Conservation (phyloP, 225 moss, liverwort and hornwort genomes). For the Sphagnum tenellum region DNA sequence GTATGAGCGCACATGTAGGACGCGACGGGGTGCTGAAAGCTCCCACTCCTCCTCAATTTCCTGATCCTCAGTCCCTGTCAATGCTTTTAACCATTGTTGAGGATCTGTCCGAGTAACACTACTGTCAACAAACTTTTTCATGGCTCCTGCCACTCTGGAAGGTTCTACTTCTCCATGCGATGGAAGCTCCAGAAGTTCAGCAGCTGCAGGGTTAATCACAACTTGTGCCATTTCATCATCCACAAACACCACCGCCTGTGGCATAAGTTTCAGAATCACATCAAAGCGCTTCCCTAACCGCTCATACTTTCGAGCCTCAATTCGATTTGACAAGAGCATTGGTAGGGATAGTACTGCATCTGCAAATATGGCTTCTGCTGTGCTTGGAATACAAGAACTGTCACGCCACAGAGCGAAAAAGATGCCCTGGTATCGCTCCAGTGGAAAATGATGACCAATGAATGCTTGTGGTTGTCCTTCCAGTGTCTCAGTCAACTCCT, state of each 20-base stretch:
- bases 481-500: constrained; percentile 44
- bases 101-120: constrained; percentile 77
- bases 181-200: constrained; percentile 57
- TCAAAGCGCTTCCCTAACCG: constrained; percentile 73
- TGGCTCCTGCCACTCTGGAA: constrained; percentile 59
- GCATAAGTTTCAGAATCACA: constrained; percentile 83
- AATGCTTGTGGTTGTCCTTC: constrained; percentile 55
- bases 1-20: constrained; percentile 82
- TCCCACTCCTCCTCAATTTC: constrained; percentile 92
- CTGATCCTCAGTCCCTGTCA: constrained; percentile 47
- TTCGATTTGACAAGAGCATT: constrained; percentile 57
- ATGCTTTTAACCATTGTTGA: constrained; percentile 45
- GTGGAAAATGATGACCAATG: constrained; percentile 42
- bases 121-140: constrained; percentile 64
- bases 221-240: constrained; percentile 78
- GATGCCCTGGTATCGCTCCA: constrained; percentile 57
- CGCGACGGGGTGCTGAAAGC: constrained; percentile 56
- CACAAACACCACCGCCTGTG: constrained; percentile 90
- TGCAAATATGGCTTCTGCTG: constrained; percentile 51
- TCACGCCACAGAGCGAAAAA: constrained; percentile 67
- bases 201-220: constrained; percentile 73
- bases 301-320: constrained; percentile 73
- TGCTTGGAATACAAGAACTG: constrained; percentile 24
- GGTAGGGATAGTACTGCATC: constrained; percentile 70
- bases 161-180: constrained; percentile 87